A percentile compares a stretch with the other conserved stretches of the same genome.
phyloP scores from a whole-genome alignment of 2,329 filamentous ascomycete genomes.

The Monilinia fructicola region DNA sequence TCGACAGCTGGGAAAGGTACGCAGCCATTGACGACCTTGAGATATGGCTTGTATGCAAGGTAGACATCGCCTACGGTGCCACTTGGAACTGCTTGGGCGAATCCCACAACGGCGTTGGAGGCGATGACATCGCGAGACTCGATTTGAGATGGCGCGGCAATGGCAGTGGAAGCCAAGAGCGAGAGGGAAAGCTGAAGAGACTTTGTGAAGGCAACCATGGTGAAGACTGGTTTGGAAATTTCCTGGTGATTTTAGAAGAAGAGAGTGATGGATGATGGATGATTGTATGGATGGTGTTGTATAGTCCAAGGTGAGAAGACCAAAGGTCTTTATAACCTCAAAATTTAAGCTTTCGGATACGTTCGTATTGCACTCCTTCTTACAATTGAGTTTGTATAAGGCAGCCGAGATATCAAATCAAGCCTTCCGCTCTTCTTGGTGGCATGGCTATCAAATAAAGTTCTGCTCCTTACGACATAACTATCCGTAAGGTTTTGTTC shows the following conservation, averaged over 20 bases:
- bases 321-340: not conserved
- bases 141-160: constrained; percentile 31
- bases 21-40: constrained; percentile 58
- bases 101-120: constrained; percentile 52
- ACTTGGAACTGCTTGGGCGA: constrained; percentile 53
- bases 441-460: not conserved
- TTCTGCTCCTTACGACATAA: not conserved
- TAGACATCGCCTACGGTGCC: constrained; percentile 50
- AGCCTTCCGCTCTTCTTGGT: not conserved
- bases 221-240: constrained; percentile 7
- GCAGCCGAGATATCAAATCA: not conserved
- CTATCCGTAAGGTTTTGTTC: not conserved
- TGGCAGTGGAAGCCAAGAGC: constrained; percentile 26
- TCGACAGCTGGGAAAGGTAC: constrained; percentile 64
- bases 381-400: not conserved
- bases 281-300: not conserved
- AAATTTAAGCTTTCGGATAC: not conserved
- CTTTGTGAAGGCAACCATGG: constrained; percentile 30
- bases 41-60: constrained; percentile 55
- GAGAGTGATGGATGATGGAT: not conserved
- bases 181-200: constrained; percentile 26
- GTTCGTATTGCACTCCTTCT: not conserved
- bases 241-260: not conserved
- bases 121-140: constrained; percentile 46
- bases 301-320: not conserved